phyloP scores from a whole-genome alignment of 805 yeast genomes.

The Dipodascopsis uninucleata region DNA sequence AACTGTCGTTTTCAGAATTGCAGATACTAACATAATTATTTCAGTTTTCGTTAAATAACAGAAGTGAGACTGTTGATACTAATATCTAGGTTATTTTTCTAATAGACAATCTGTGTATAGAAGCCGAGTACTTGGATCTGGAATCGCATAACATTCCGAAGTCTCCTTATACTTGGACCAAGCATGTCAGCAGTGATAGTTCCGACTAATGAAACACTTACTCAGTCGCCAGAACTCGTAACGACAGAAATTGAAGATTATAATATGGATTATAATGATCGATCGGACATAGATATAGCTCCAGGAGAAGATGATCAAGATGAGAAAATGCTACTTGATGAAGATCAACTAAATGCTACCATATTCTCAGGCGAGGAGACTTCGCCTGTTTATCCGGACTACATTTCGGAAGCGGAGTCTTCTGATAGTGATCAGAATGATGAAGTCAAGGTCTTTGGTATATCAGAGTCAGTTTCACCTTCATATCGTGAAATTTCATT shows the following conservation, averaged over 20 bases:
- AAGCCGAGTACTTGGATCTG: too few species aligned
- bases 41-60: too few species aligned
- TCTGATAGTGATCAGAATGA: neutral
- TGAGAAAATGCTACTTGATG: slow-evolving; percentile 14
- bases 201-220: neutral
- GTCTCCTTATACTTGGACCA: too few species aligned
- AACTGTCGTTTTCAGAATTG: too few species aligned
- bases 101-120: too few species aligned
- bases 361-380: slow-evolving; percentile 1
- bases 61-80: too few species aligned
- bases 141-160: too few species aligned
- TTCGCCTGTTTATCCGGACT: neutral
- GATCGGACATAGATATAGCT: slow-evolving; percentile 13
- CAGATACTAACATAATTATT: too few species aligned
- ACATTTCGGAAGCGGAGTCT: neutral
- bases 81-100: too few species aligned
- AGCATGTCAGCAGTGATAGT: slow-evolving; percentile 5
- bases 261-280: slow-evolving; percentile 2
- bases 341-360: slow-evolving; percentile 3
- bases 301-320: slow-evolving; percentile 13
- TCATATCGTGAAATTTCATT: neutral
- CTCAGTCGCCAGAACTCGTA: neutral
- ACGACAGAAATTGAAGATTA: neutral
- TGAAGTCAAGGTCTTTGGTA: neutral
- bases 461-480: neutral